phyloP scores from a whole-genome alignment of 768 basidiomycete species.

The Suillus placidus region DNA sequence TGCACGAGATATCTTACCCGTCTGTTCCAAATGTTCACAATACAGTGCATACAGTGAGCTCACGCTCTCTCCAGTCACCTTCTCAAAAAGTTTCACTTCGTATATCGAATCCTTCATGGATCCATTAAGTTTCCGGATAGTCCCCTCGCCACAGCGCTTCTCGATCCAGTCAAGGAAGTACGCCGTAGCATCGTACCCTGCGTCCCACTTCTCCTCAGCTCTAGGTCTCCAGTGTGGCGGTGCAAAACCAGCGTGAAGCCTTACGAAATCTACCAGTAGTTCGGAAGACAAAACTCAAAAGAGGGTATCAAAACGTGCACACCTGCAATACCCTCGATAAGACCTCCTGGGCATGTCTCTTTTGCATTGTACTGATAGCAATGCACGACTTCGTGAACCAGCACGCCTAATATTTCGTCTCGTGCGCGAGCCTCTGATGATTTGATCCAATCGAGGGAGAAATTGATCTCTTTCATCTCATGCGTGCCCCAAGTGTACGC shows the following conservation, averaged over 20 bases:
- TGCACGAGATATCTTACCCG: not conserved
- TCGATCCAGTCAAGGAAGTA: constrained; percentile 77
- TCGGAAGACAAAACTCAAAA: constrained; percentile 7
- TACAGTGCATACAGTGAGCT: constrained; percentile 63
- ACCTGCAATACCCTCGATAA: constrained; percentile 85
- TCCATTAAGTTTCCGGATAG: constrained; percentile 60
- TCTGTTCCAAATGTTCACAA: constrained; percentile 39
- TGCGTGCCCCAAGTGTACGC: constrained; percentile 56
- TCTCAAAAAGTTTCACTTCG: constrained; percentile 52
- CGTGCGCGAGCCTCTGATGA: constrained; percentile 42
- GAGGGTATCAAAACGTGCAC: constrained; percentile 15
- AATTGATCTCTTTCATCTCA: constrained; percentile 73
- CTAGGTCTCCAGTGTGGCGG: constrained; percentile 73
- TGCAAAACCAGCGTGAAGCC: constrained; percentile 54
- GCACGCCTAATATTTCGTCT: constrained; percentile 71
- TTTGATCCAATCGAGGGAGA: constrained; percentile 67
- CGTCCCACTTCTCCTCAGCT: constrained; percentile 63
- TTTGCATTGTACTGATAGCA: constrained; percentile 72
- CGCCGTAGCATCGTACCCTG: constrained; percentile 72
- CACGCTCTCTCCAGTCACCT: constrained; percentile 54
- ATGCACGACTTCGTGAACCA: constrained; percentile 78
- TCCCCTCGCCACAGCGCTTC: constrained; percentile 51
- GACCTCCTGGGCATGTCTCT: constrained; percentile 64
- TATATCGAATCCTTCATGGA: constrained; percentile 53
- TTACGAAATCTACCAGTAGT: constrained; percentile 63